Evolutionary conservation across 192 early-diverging fungal species (phyloP).

Genomic region (Podila minutissima): DNA sequence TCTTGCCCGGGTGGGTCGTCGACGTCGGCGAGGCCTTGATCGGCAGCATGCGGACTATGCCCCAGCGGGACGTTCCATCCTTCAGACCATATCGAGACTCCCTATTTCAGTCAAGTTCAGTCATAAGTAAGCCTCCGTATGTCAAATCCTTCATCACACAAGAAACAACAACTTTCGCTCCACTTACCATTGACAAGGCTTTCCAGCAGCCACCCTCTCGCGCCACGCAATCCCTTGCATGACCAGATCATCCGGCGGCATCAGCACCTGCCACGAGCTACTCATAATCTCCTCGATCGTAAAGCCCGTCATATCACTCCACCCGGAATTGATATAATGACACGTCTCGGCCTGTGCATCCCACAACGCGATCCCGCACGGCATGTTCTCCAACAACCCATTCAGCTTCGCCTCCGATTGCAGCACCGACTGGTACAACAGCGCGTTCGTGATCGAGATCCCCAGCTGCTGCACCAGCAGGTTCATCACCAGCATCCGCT

Average conservation of each 20-base stretch:
- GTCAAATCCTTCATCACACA: not conserved
- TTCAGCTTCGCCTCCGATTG: slow-evolving; percentile 44
- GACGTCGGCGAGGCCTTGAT: slow-evolving; percentile 10
- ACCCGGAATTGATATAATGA: slow-evolving; percentile 32
- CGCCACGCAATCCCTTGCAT: slow-evolving; percentile 26
- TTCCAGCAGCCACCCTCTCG: slow-evolving; percentile 16
- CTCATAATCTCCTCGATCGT: slow-evolving; percentile 26
- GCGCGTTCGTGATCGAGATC: slow-evolving; percentile 61
- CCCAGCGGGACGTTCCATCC: slow-evolving; percentile 40
- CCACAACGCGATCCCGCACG: slow-evolving; percentile 45
- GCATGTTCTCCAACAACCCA: slow-evolving; percentile 48
- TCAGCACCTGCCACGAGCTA: slow-evolving; percentile 8
- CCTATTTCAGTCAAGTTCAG: slow-evolving; percentile 9
- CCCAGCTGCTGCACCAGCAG: slow-evolving; percentile 61
- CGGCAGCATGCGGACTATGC: slow-evolving; percentile 41
- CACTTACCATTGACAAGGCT: slow-evolving; percentile 36
- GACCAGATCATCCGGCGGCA: slow-evolving; percentile 30
- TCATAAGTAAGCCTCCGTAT: not conserved
- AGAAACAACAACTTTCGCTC: not conserved
- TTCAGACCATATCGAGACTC: slow-evolving; percentile 31
- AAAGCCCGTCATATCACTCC: slow-evolving; percentile 43
- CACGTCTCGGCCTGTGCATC: slow-evolving; percentile 30
- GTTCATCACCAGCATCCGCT: slow-evolving; percentile 55
- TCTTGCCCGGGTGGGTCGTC: slow-evolving; percentile 6
- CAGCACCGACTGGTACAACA: slow-evolving; percentile 58